Evolutionary conservation across 2,329 filamentous ascomycete genomes (phyloP).

Genomic region (Hawksworthiomyces lignivorus): DNA sequence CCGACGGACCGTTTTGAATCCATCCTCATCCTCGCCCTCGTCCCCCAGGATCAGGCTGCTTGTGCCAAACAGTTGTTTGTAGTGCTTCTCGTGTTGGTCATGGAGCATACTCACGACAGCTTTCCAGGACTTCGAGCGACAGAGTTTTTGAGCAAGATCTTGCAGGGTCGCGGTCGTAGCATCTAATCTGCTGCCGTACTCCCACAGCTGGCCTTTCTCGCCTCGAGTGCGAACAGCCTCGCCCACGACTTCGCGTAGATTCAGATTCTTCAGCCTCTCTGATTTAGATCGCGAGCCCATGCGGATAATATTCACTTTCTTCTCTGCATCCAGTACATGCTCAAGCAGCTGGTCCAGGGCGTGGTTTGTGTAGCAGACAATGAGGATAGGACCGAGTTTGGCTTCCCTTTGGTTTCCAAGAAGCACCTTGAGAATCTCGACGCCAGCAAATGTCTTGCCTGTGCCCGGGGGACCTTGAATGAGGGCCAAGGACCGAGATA

Average conservation of each 20-base stretch:
- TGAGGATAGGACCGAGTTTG: constrained; percentile 37
- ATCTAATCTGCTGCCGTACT: constrained; percentile 15
- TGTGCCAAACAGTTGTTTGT: constrained; percentile 23
- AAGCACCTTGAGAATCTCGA: constrained; percentile 49
- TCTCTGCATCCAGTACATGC: constrained; percentile 40
- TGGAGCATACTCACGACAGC: constrained; percentile 17
- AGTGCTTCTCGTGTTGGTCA: constrained; percentile 14
- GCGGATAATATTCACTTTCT: constrained; percentile 46
- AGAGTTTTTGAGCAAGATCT: not conserved
- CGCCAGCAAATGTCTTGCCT: constrained; percentile 56
- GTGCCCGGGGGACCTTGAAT: constrained; percentile 67
- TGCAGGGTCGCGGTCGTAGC: not conserved
- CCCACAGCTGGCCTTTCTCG: constrained; percentile 27
- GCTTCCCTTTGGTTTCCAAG: constrained; percentile 33
- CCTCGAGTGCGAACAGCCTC: constrained; percentile 28
- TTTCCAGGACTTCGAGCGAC: not conserved
- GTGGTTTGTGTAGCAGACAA: constrained; percentile 43
- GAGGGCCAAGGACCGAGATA: constrained; percentile 47
- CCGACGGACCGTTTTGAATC: constrained; percentile 17
- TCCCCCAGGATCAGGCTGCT: not conserved
- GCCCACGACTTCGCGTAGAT: constrained; percentile 34
- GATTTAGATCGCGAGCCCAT: constrained; percentile 54
- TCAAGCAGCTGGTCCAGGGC: constrained; percentile 52
- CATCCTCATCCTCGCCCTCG: constrained; percentile 16
- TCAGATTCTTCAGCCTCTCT: constrained; percentile 39